phyloP scores from a whole-genome alignment of 164 flowering plant genomes.

The Aristolochia contorta region DNA sequence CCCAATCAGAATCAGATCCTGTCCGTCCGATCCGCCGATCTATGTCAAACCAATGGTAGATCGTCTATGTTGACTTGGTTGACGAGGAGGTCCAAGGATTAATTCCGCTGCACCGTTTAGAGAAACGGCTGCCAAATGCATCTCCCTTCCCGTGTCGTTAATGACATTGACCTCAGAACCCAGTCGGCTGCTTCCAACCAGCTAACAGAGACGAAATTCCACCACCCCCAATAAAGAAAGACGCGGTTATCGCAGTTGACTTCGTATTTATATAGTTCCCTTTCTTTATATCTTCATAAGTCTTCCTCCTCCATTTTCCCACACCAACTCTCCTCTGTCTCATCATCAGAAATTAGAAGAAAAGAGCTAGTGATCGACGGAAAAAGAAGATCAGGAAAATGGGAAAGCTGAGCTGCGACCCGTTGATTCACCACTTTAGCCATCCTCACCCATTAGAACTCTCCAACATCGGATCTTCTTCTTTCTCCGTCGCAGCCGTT shows the following conservation, averaged over 20 bases:
- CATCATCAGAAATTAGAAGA: not conserved
- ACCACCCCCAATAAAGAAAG: not conserved
- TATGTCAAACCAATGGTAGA: no score
- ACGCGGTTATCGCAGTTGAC: conserved; percentile 1
- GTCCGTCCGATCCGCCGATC: no score
- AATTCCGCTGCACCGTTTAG: no score
- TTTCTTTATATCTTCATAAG: not conserved
- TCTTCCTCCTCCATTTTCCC: not conserved
- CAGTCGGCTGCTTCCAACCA: conserved; percentile 1
- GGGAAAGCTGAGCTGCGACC: conserved; percentile 2
- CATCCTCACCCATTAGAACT: conserved; percentile 19
- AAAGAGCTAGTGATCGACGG: not conserved
- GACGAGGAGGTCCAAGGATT: no score
- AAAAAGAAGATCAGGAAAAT: conserved; percentile 1
- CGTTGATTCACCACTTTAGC: conserved; percentile 19
- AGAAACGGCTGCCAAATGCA: no score
- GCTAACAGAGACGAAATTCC: not conserved
- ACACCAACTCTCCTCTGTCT: not conserved
- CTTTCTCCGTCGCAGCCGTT: no score
- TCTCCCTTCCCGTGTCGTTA: no score
- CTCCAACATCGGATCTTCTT: not conserved
- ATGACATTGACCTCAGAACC: conserved; percentile 1
- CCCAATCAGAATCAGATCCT: no score
- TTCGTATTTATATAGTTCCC: not conserved
- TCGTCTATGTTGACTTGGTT: no score